Base-by-base conservation (phyloP, 371 early-diverging fungal genomes). In the Lichtheimia ramosa region DNA sequence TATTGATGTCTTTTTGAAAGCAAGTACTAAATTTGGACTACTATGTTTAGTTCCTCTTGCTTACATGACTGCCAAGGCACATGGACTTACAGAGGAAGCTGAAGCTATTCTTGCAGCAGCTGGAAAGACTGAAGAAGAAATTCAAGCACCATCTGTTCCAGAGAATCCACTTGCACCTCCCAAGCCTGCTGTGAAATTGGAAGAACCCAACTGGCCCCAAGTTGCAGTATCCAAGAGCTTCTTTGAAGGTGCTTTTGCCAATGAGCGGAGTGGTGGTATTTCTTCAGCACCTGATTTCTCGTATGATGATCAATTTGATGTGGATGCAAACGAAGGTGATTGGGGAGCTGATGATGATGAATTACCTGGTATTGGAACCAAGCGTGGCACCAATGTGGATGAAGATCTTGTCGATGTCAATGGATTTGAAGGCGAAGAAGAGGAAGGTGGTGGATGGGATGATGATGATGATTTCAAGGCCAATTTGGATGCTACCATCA, bases 131-230 rank as follows among this genome's bases (percentile, higher is more conserved):
- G 81, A 84, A 12, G 85, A 81, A 5, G 86, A 86, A 5, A 83
- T 93, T 14, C 77, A 87, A 10, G 66, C 83, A 21, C 69, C 84
- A 7, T 67, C 78, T 1, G 34, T 56, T 3, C 43, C 68, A 2
- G 73, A 75, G 39, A 67, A 73, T 5, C 72, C 89, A 8, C 79
- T 92, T 28, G 69, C 78, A 39, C 82, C 91, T 3, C 66, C 78
- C 2, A 82, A 83, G 34, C 95, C 95, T 8, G 71, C 90, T 8
- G 67, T 81, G 52, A 71, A 83, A 34, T 80, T 91, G 12, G 71
- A 80, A 48, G 93, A 95, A 66, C 70, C 83, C 43, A 92, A 95
- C 79, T 96, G 95, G 96, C 96, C 96, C 6, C 79, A 86, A 59
- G 80, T 94, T 68, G 81, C 89, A 2, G 89, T 93, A 8, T 81